Percentiles rank a stretch among this genome's conserved stretches.
These are phyloP conservation scores for Phylloporus arenicola DNA, from an alignment of 768 basidiomycete genomes.

Conservation along the genomic window DNA sequence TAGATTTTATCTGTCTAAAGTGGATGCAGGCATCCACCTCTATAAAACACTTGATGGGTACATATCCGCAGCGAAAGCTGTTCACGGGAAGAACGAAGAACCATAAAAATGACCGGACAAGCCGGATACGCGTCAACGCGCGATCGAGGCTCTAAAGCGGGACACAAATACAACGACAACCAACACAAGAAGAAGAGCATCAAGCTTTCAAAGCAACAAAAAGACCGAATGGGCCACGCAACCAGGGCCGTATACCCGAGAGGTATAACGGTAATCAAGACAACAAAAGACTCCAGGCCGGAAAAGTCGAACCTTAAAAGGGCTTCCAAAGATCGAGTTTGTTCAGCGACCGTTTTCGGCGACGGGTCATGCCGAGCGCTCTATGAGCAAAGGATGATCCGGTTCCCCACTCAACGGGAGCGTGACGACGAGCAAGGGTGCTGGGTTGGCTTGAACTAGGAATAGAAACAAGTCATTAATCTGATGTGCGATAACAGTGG, in stretches of 20 bases:
- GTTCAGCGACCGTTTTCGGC: slow-evolving; percentile 2
- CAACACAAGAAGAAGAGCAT: neutral
- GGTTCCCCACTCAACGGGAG: slow-evolving; percentile 1
- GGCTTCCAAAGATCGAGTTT: slow-evolving; percentile 13
- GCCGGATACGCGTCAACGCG: slow-evolving; percentile 9
- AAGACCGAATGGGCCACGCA: neutral
- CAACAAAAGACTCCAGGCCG: neutral
- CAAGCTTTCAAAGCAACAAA: neutral
- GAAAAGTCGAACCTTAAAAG: slow-evolving; percentile 2
- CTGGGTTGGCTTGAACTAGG: slow-evolving; percentile 1
- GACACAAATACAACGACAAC: neutral
- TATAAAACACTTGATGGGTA: neutral
- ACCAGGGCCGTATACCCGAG: neutral
- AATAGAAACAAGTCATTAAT: neutral
- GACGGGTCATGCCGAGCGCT: slow-evolving; percentile 4
- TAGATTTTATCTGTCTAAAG: too few species aligned
- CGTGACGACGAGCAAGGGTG: slow-evolving; percentile 7
- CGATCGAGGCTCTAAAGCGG: neutral
- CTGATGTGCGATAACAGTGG: too few species aligned
- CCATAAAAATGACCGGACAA: slow-evolving; percentile 6
- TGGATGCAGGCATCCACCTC: too few species aligned
- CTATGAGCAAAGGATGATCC: slow-evolving; percentile 3
- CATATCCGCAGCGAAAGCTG: neutral
- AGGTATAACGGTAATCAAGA: neutral
- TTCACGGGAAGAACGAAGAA: slow-evolving; percentile 9